Conservation (phyloP, 148 eudicot species). For the Pharnaceum exiguum region DNA sequence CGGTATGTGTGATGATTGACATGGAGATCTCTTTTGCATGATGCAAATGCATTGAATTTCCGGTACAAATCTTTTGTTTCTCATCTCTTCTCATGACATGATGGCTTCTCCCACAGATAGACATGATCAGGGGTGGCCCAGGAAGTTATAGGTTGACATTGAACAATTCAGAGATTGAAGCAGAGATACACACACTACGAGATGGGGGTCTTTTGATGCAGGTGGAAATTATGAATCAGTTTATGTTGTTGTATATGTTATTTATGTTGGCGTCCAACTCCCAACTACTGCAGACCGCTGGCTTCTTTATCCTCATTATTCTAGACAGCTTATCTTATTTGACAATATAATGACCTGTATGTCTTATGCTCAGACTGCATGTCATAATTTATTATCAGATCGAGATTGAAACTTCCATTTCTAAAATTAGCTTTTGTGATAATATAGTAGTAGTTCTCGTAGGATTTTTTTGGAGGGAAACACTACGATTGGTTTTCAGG, state of each 20-base stretch:
- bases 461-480: too few relatives aligned
- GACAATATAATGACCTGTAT: too few relatives aligned
- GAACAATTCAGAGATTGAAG: constrained; percentile 91
- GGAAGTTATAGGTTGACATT: constrained; percentile 87
- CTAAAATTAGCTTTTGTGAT: too few relatives aligned
- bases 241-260: not conserved
- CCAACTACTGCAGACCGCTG: not conserved
- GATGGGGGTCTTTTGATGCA: constrained; percentile 99
- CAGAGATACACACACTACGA: constrained; percentile 95
- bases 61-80: not conserved
- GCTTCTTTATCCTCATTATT: too few relatives aligned
- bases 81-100: not conserved
- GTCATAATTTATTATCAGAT: too few relatives aligned
- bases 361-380: too few relatives aligned
- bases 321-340: too few relatives aligned
- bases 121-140: constrained; percentile 89
- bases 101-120: constrained; percentile 44
- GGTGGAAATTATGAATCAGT: constrained; percentile 29
- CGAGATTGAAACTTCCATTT: too few relatives aligned
- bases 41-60: not conserved
- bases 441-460: too few relatives aligned
- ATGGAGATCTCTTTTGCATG: not conserved
- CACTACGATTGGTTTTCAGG: too few relatives aligned
- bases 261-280: not conserved
- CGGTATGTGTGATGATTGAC: constrained; percentile 42